Evolutionary conservation across 768 basidiomycete species (phyloP).

Genomic region (Mrakia frigida): DNA sequence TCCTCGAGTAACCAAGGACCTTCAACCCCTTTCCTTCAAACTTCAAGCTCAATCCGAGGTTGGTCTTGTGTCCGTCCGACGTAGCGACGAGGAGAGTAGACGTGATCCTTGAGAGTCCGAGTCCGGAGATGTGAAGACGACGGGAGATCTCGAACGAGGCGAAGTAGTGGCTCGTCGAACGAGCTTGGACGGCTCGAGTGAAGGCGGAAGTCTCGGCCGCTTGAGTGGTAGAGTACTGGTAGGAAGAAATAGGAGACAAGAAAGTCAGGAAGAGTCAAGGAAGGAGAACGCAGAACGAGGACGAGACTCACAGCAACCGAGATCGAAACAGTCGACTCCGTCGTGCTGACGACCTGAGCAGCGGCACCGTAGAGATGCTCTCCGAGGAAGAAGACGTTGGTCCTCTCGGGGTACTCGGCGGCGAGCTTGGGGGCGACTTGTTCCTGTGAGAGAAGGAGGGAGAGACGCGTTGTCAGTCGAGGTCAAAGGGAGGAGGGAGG

Average conservation of each 20-base stretch:
- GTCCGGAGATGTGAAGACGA: conserved; percentile 64
- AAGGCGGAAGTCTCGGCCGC: conserved; percentile 72
- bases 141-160: conserved; percentile 75
- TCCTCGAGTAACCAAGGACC: conserved; percentile 84
- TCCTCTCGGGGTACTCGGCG: conserved; percentile 84
- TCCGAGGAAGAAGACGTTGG: conserved; percentile 92
- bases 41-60: conserved; percentile 89
- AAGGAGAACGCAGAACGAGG: conserved; percentile 31
- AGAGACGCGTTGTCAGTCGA: not conserved
- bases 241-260: too few relatives aligned
- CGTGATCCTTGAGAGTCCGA: conserved; percentile 81
- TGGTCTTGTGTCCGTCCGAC: conserved; percentile 69
- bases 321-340: conserved; percentile 66
- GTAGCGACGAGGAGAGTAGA: conserved; percentile 87
- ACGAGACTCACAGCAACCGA: conserved; percentile 65
- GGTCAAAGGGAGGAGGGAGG: not conserved
- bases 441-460: conserved; percentile 51
- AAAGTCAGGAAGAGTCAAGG: not conserved
- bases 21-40: conserved; percentile 91
- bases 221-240: conserved; percentile 81
- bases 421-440: conserved; percentile 71
- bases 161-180: conserved; percentile 58
- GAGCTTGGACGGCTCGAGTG: conserved; percentile 57
- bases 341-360: conserved; percentile 74
- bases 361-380: conserved; percentile 93